These are phyloP conservation scores for Globisporangium solare DNA, from an alignment of 352 stramenopile species.

Conservation along the genomic window DNA sequence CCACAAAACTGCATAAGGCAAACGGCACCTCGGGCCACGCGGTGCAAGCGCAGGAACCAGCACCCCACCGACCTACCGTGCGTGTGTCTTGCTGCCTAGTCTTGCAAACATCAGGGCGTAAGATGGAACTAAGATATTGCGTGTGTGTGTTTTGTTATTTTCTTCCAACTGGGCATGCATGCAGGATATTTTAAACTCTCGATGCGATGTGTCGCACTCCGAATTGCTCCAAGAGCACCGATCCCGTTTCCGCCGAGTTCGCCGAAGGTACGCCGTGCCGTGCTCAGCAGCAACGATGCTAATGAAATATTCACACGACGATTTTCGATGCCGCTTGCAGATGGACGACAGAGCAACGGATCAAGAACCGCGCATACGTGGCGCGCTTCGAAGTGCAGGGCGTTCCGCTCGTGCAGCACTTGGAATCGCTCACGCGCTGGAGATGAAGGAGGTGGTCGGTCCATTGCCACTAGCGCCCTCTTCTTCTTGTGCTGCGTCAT, in stretches of 20 bases:
- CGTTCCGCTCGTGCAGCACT: slow-evolving; percentile 58
- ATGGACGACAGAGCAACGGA: slow-evolving; percentile 46
- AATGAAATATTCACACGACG: no score
- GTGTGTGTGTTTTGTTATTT: neutral
- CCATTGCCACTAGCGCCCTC: neutral
- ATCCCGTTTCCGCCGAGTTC: slow-evolving; percentile 47
- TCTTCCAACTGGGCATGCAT: neutral
- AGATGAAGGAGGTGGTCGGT: slow-evolving; percentile 19
- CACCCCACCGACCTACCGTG: no score
- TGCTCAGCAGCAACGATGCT: no score
- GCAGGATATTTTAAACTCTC: slow-evolving; percentile 68
- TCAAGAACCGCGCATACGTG: slow-evolving; percentile 47
- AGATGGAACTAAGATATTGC: neutral
- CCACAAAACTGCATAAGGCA: no score
- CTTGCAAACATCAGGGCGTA: no score
- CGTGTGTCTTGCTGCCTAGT: no score
- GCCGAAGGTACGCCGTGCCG: slow-evolving; percentile 29
- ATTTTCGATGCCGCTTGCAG: slow-evolving; percentile 22
- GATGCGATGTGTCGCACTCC: slow-evolving; percentile 47
- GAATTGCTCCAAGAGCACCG: slow-evolving; percentile 68
- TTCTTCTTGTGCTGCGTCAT: neutral
- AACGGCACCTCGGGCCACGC: no score
- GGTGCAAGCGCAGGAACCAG: no score
- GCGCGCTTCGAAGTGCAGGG: slow-evolving; percentile 59
- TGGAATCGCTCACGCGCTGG: slow-evolving; percentile 38